Conservation (phyloP, 1,284 basidiomycete species). For the Malassezia cuniculi region DNA sequence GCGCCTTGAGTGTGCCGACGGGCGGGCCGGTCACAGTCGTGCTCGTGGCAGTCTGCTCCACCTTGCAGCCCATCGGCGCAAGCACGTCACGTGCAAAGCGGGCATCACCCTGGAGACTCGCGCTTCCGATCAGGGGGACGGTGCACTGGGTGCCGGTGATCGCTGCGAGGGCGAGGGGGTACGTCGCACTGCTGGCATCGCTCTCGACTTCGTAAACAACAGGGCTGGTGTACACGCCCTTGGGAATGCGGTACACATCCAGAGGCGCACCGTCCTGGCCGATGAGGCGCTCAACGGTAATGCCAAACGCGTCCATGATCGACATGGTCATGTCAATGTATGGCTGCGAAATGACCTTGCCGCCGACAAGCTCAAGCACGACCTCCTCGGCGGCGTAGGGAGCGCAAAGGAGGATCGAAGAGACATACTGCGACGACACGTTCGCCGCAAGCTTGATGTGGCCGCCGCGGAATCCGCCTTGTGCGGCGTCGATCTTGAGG, state of each 20-base stretch:
- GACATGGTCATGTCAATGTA: slow-evolving; percentile 99
- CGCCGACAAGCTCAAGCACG: slow-evolving; percentile 76
- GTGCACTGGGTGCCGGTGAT: slow-evolving; percentile 90
- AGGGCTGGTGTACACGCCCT: slow-evolving; percentile 66
- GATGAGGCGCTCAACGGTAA: slow-evolving; percentile 60
- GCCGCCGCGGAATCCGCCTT: slow-evolving; percentile 62
- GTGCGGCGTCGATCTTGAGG: slow-evolving; percentile 58
- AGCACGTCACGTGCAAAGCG: slow-evolving; percentile 85
- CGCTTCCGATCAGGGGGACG: slow-evolving; percentile 76
- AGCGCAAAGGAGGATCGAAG: slow-evolving; percentile 85
- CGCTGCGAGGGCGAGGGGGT: slow-evolving; percentile 89
- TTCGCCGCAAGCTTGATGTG: slow-evolving; percentile 77
- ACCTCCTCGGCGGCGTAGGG: slow-evolving; percentile 75
- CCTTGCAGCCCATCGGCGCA: slow-evolving; percentile 83
- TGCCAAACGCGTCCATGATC: slow-evolving; percentile 92
- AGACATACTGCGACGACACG: slow-evolving; percentile 96
- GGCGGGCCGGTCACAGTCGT: slow-evolving; percentile 89
- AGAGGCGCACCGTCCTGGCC: slow-evolving; percentile 57
- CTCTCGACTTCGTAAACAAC: slow-evolving; percentile 73
- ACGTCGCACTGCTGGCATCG: slow-evolving; percentile 89
- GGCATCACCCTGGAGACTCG: slow-evolving; percentile 88
- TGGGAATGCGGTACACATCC: slow-evolving; percentile 71
- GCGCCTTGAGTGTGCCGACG: slow-evolving; percentile 62
- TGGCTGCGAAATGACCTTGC: slow-evolving; percentile 90
- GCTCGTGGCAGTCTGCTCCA: slow-evolving; percentile 71